Evolutionary conservation across 768 basidiomycete species (phyloP).

Genomic region (Russula lepida): DNA sequence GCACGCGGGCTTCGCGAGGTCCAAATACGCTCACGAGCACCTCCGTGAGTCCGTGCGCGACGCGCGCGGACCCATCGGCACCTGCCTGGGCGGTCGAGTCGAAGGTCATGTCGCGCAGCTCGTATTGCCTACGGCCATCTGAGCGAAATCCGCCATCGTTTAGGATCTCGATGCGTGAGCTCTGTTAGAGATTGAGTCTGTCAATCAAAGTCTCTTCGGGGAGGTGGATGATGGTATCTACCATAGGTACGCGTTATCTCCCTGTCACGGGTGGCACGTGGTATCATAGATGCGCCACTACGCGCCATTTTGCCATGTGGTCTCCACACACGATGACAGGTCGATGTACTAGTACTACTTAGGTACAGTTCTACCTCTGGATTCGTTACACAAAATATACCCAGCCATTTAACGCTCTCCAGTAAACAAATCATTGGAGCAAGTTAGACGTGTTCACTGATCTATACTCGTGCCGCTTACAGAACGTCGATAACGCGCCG

Average conservation of each 20-base stretch:
- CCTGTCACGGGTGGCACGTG: too few relatives aligned
- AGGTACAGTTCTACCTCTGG: too few relatives aligned
- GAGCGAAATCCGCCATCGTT: slow-evolving; percentile 85
- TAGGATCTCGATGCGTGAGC: slow-evolving; percentile 60
- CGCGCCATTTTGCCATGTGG: too few relatives aligned
- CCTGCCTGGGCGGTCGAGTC: slow-evolving; percentile 64
- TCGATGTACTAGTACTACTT: too few relatives aligned
- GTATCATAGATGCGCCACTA: too few relatives aligned
- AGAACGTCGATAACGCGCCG: neutral
- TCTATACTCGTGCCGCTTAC: neutral
- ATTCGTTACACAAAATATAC: too few relatives aligned
- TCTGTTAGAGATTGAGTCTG: slow-evolving; percentile 26
- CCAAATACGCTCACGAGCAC: slow-evolving; percentile 87
- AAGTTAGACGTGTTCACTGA: too few relatives aligned
- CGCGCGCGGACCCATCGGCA: slow-evolving; percentile 78
- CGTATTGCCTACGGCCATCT: slow-evolving; percentile 88
- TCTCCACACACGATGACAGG: neutral
- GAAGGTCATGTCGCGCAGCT: slow-evolving; percentile 75
- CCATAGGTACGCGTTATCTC: neutral
- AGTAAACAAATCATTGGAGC: too few relatives aligned
- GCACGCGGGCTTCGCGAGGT: slow-evolving; percentile 78
- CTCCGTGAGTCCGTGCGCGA: slow-evolving; percentile 86
- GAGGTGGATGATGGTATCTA: neutral
- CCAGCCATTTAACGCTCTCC: too few relatives aligned
- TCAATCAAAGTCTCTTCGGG: neutral